Conservation (phyloP, 192 early-diverging fungal genomes). For the Backusella westeae region DNA sequence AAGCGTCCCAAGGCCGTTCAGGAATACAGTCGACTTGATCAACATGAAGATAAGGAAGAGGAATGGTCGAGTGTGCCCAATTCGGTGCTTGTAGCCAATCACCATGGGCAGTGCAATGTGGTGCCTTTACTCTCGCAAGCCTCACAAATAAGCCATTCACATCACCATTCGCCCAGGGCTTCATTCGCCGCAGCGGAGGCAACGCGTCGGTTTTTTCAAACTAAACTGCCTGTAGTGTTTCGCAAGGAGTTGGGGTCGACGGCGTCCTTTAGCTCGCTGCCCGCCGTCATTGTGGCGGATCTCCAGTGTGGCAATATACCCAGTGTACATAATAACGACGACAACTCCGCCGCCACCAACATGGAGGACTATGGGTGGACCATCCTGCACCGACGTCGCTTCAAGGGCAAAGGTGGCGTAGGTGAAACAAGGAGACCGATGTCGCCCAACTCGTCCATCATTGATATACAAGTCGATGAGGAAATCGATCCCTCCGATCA, state of each 20-base stretch:
- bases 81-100: constrained; percentile 4
- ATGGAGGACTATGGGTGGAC: constrained; percentile 25
- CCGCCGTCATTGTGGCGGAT: constrained; percentile 27
- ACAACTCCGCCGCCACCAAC: background rate
- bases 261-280: constrained; percentile 18
- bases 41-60: constrained; percentile 24
- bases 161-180: background rate
- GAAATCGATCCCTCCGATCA: constrained; percentile 13
- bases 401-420: constrained; percentile 1
- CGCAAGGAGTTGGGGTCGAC: constrained; percentile 11
- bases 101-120: constrained; percentile 5
- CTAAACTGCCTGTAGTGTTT: constrained; percentile 27
- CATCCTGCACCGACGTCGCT: constrained; percentile 26
- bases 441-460: background rate
- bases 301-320: constrained; percentile 28
- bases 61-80: constrained; percentile 13
- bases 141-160: background rate
- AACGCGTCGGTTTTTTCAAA: constrained; percentile 23
- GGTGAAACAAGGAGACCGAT: background rate
- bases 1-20: background rate
- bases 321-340: background rate
- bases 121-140: background rate
- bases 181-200: background rate
- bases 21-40: constrained; percentile 19
- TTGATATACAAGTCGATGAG: background rate